A percentile compares a stretch with the other conserved stretches of the same genome.
Conservation (phyloP, 2,329 filamentous ascomycete genomes). For the Zasmidium citrigriseum region DNA sequence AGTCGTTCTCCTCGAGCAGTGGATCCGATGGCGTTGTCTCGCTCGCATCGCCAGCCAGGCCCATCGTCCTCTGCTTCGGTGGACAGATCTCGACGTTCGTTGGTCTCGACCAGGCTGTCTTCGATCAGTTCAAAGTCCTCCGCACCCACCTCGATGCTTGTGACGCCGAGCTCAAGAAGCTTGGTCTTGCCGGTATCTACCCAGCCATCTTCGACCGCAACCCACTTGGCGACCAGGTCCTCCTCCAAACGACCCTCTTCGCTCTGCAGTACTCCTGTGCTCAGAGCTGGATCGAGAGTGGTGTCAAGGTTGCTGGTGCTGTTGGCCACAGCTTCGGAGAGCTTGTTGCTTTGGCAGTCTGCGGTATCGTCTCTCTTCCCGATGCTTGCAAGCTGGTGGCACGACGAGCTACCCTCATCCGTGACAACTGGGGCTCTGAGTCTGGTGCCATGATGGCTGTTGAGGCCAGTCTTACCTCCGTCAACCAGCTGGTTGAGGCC, state of each 20-base stretch:
- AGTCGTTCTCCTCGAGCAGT: not conserved
- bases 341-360: constrained; percentile 10
- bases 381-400: constrained; percentile 12
- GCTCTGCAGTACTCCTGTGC: constrained; percentile 16
- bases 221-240: constrained; percentile 12
- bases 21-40: not conserved
- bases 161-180: constrained; percentile 1
- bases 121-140: not conserved
- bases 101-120: constrained; percentile 10
- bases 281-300: constrained; percentile 14
- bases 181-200: constrained; percentile 13
- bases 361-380: constrained; percentile 7
- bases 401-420: constrained; percentile 9
- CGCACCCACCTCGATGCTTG: constrained; percentile 15
- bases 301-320: constrained; percentile 7
- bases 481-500: not conserved
- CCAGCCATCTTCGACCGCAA: constrained; percentile 13
- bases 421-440: constrained; percentile 9
- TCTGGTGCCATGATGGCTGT: constrained; percentile 16
- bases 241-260: constrained; percentile 13
- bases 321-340: constrained; percentile 20
- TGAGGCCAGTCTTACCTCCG: constrained; percentile 1
- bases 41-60: constrained; percentile 32
- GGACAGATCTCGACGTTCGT: constrained; percentile 11
- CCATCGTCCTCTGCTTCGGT: constrained; percentile 17